Percentiles rank a stretch among this genome's conserved stretches.
Conservation (phyloP, 2,329 filamentous ascomycete genomes). For the Kalmusia sp. region DNA sequence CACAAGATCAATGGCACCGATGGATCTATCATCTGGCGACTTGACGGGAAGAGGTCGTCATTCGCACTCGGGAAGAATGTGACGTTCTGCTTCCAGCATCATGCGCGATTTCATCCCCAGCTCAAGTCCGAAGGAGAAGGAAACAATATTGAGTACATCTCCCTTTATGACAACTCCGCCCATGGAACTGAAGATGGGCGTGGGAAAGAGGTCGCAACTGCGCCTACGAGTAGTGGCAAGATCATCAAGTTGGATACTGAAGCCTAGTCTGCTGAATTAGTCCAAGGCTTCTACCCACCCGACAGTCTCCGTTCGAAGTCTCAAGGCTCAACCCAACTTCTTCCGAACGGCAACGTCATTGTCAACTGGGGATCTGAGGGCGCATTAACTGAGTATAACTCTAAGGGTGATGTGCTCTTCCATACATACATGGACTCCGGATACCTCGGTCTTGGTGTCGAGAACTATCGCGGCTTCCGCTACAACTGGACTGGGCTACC, state of each 20-base stretch:
- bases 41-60: slow-evolving; percentile 37
- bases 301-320: slow-evolving; percentile 46
- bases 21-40: slow-evolving; percentile 38
- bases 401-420: slow-evolving; percentile 49
- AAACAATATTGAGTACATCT: slow-evolving; percentile 21
- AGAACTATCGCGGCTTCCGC: slow-evolving; percentile 50
- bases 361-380: slow-evolving; percentile 59
- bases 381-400: slow-evolving; percentile 56
- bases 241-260: slow-evolving; percentile 22
- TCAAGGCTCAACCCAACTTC: slow-evolving; percentile 53
- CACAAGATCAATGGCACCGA: slow-evolving; percentile 32
- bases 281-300: slow-evolving; percentile 26
- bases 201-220: slow-evolving; percentile 49
- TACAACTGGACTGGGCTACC: slow-evolving; percentile 34
- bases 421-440: slow-evolving; percentile 45
- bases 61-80: slow-evolving; percentile 25
- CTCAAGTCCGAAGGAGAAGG: slow-evolving; percentile 14
- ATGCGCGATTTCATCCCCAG: slow-evolving; percentile 53
- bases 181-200: slow-evolving; percentile 48
- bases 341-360: slow-evolving; percentile 54
- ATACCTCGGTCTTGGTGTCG: slow-evolving; percentile 37
- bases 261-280: slow-evolving; percentile 24
- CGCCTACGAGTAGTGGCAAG: slow-evolving; percentile 29
- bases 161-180: slow-evolving; percentile 51
- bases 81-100: slow-evolving; percentile 53